phyloP scores from a whole-genome alignment of 2,329 filamentous ascomycete genomes.

The Diaporthe batatas region DNA sequence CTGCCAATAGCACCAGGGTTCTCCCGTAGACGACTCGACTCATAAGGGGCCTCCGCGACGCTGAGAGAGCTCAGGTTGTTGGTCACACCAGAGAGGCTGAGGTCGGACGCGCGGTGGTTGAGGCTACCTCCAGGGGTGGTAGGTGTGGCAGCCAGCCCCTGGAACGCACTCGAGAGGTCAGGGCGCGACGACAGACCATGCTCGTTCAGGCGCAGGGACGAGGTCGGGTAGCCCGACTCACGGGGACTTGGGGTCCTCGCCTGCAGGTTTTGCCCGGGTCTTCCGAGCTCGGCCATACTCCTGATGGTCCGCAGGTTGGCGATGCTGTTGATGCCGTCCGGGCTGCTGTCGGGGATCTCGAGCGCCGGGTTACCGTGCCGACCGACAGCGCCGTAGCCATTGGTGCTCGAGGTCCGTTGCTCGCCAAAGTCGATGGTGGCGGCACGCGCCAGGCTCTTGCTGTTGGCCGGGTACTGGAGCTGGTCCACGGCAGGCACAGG shows the following conservation, averaged over 20 bases:
- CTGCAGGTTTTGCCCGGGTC: slow-evolving; percentile 36
- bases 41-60: slow-evolving; percentile 61
- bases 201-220: slow-evolving; percentile 40
- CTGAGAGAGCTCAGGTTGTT: slow-evolving; percentile 64
- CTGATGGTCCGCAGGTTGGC: slow-evolving; percentile 93
- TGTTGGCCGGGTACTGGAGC: slow-evolving; percentile 59
- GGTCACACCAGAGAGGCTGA: slow-evolving; percentile 52
- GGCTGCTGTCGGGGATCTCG: slow-evolving; percentile 83
- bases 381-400: slow-evolving; percentile 81
- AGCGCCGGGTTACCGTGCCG: slow-evolving; percentile 84
- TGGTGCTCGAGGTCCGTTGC: slow-evolving; percentile 69
- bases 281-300: slow-evolving; percentile 87
- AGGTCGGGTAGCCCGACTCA: slow-evolving; percentile 38
- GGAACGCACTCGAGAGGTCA: slow-evolving; percentile 36
- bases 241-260: slow-evolving; percentile 40
- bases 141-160: slow-evolving; percentile 49
- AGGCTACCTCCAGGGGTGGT: slow-evolving; percentile 50
- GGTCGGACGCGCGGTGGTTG: slow-evolving; percentile 49
- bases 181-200: slow-evolving; percentile 40
- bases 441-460: slow-evolving; percentile 88
- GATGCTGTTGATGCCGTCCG: slow-evolving; percentile 70
- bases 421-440: slow-evolving; percentile 98
- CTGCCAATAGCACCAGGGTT: slow-evolving; percentile 75
- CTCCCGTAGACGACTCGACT: slow-evolving; percentile 60
- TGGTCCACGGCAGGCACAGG: slow-evolving; percentile 46